A percentile compares a stretch with the other conserved stretches of the same genome.
Evolutionary conservation across 2,329 filamentous ascomycete species (phyloP).

Genomic region (Fusarium odoratissimum): DNA sequence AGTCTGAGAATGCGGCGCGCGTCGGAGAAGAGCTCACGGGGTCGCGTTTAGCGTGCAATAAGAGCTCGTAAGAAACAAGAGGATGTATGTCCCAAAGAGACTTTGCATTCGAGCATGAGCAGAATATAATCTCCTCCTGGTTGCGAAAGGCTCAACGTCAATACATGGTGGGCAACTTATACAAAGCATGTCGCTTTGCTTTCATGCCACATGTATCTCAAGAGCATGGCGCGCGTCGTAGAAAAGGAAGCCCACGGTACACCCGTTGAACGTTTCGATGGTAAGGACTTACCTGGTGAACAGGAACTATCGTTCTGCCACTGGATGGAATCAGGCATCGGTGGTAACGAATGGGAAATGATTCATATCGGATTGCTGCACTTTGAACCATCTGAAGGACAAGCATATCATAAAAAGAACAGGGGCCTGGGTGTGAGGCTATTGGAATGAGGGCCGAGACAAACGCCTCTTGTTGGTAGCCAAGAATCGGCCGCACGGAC

Average conservation of each 20-base stretch:
- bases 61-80: constrained; percentile 20
- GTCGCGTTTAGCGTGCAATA: constrained; percentile 41
- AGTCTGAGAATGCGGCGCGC: constrained; percentile 38
- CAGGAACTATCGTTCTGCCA: constrained; percentile 4
- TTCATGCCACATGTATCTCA: constrained; percentile 22
- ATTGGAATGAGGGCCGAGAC: constrained; percentile 43
- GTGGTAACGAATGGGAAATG: constrained; percentile 3
- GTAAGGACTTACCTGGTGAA: not conserved
- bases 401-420: constrained; percentile 28
- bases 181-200: constrained; percentile 8
- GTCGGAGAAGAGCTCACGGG: constrained; percentile 41
- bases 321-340: constrained; percentile 6
- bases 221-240: constrained; percentile 19
- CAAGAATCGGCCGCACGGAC: constrained; percentile 34
- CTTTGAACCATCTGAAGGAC: constrained; percentile 13
- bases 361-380: constrained; percentile 15
- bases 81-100: constrained; percentile 6
- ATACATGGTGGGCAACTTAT: not conserved
- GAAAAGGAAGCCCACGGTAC: constrained; percentile 1
- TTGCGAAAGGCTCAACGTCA: not conserved
- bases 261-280: not conserved
- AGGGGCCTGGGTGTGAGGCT: constrained; percentile 39
- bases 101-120: constrained; percentile 6
- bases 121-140: constrained; percentile 28
- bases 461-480: constrained; percentile 42